These are phyloP conservation scores for Talaromyces sp. DNA, from an alignment of 2,329 filamentous ascomycete genomes.

Conservation along the genomic window DNA sequence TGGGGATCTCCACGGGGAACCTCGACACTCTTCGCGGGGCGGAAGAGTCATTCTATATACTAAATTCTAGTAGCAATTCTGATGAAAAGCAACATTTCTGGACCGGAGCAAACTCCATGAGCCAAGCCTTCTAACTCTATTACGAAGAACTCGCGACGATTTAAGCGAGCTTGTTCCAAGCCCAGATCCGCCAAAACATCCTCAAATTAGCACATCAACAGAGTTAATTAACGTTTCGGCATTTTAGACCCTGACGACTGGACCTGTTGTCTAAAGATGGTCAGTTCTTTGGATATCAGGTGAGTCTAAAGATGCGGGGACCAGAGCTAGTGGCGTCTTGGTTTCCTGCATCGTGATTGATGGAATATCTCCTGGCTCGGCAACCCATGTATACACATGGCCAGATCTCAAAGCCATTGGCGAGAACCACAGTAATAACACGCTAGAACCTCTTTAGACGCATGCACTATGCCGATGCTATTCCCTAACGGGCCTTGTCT, in stretches of 20 bases:
- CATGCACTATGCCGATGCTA: background rate
- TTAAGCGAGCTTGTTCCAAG: constrained; percentile 1
- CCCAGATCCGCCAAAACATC: background rate
- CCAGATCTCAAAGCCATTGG: background rate
- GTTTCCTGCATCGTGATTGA: constrained; percentile 20
- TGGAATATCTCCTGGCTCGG: constrained; percentile 18
- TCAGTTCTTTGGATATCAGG: background rate
- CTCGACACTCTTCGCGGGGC: constrained; percentile 6
- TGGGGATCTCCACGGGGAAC: constrained; percentile 25
- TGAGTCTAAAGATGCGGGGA: background rate
- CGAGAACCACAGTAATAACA: background rate
- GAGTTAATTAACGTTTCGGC: constrained; percentile 1
- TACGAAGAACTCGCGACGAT: background rate
- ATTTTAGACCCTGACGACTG: background rate
- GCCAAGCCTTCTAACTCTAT: background rate
- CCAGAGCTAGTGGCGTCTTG: background rate
- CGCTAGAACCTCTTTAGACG: background rate
- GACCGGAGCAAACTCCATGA: constrained; percentile 8
- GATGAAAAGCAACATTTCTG: background rate
- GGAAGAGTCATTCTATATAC: constrained; percentile 20
- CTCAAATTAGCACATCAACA: background rate
- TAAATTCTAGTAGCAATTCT: background rate
- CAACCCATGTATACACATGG: background rate
- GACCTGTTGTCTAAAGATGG: background rate
- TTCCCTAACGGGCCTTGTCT: background rate